Base-by-base conservation (phyloP, 2,329 filamentous ascomycete genomes). In the Parascedosporium putredinis region DNA sequence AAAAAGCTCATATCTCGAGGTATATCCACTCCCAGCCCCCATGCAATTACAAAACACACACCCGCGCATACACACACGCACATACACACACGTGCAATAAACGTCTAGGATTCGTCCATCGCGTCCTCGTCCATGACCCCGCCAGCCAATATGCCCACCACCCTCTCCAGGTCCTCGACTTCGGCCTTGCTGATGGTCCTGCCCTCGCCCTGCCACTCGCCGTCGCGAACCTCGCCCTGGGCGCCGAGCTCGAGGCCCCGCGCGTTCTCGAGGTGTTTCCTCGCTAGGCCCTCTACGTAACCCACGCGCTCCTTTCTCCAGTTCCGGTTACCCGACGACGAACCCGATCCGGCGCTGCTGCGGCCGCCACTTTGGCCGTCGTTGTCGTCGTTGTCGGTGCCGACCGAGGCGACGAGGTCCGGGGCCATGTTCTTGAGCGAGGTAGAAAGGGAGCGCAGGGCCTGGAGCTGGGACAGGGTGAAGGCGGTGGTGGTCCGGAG, bases 271-370 rank as follows among this genome's bases (percentile, higher is more conserved):
- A 96, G 69, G 62, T 94, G 86, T 52, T 85, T 75, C 56, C 80
- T 73, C 47, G 87, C 86, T 59, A 89, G 83, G 49, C 77, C 76
- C 66, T 96, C 90, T 45, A 97, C 82, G 62, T 97, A 97, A 56
- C 85, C 78, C 51, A 84, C 74, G 53, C 91, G 74, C 62, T 93
- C 82, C 49, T 81, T 76, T 34, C 82, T 76, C 69, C 81, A 86
- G 43, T 75, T 75, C 60, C 74, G 72, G 27, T 45, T 45, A n/a
- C 31, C 12, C 20, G 12, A 16, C 38, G 36, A 38, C 24, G 20
- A 44, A 36, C 2, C 18, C 27, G n/a, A n/a, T n/a, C n/a, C n/a
- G n/a, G n/a, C n/a, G n/a, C n/a, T n/a, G n/a, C n/a, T n/a, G n/a
- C n/a, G n/a, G n/a, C n/a, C n/a, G n/a, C 22, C 45, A n/a, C 71